Evolutionary conservation across 2,329 filamentous ascomycete species (phyloP).

Genomic region (Fusarium temperatum): DNA sequence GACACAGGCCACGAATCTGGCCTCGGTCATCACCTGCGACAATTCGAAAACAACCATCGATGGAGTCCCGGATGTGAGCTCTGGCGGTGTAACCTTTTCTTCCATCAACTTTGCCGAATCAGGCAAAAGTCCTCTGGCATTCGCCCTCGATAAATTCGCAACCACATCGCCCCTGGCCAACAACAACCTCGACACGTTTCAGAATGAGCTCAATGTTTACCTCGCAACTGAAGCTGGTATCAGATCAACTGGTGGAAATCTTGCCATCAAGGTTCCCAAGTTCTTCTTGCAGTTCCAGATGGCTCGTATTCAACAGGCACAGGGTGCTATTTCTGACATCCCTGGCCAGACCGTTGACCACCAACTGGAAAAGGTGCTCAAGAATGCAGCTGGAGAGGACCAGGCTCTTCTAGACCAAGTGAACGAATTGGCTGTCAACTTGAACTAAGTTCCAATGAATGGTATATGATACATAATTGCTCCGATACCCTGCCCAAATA

Average conservation of each 20-base stretch:
- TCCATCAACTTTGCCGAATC: constrained; percentile 65
- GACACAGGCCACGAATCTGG: constrained; percentile 53
- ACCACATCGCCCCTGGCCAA: constrained; percentile 59
- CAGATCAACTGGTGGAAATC: constrained; percentile 59
- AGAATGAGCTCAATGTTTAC: constrained; percentile 64
- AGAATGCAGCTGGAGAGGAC: constrained; percentile 61
- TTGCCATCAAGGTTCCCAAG: constrained; percentile 69
- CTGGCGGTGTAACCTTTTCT: constrained; percentile 60
- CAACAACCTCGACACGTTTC: constrained; percentile 61
- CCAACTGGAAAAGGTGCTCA: constrained; percentile 64
- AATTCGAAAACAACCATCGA: constrained; percentile 57
- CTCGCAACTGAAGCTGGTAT: constrained; percentile 68
- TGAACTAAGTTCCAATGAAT: constrained; percentile 23
- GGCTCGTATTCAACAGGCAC: constrained; percentile 66
- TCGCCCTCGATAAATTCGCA: constrained; percentile 63
- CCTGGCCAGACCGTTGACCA: constrained; percentile 65
- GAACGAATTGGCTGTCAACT: constrained; percentile 47
- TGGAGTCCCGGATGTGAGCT: constrained; percentile 65
- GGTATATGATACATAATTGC: constrained; percentile 30
- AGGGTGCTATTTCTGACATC: constrained; percentile 62
- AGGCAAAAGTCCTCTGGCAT: constrained; percentile 58
- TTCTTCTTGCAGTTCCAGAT: constrained; percentile 70
- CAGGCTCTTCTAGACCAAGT: constrained; percentile 62
- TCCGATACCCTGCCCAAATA: constrained; percentile 29
- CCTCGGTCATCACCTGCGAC: constrained; percentile 60